Percentiles rank a stretch among this genome's conserved stretches.
Conservation (phyloP, 2,329 filamentous ascomycete genomes). For the Cladophialophora chaetospira region DNA sequence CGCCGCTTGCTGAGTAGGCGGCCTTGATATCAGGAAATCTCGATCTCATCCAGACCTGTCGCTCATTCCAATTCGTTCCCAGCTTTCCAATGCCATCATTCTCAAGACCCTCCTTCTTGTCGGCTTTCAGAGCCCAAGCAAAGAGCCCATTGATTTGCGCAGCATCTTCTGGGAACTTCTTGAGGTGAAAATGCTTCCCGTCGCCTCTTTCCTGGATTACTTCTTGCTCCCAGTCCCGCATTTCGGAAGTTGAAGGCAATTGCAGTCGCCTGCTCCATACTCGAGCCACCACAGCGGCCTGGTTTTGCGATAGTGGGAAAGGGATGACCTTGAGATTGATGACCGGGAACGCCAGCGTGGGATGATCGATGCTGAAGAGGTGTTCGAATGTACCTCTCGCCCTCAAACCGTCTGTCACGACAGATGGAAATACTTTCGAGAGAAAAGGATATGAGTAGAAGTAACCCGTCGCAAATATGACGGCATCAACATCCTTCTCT, state of each 20-base stretch:
- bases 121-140: constrained; percentile 45
- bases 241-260: constrained; percentile 64
- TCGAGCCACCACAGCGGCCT: constrained; percentile 74
- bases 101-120: constrained; percentile 41
- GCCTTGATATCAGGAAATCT: constrained; percentile 70
- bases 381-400: constrained; percentile 77
- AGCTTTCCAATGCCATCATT: constrained; percentile 61
- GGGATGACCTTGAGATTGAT: constrained; percentile 85
- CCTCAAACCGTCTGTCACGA: constrained; percentile 69
- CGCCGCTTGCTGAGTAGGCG: constrained; percentile 68
- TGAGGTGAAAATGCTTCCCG: constrained; percentile 53
- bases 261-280: constrained; percentile 72
- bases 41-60: constrained; percentile 71
- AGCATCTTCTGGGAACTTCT: constrained; percentile 53
- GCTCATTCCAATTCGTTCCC: constrained; percentile 70
- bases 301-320: constrained; percentile 76
- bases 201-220: constrained; percentile 33
- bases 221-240: constrained; percentile 54
- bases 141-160: constrained; percentile 50
- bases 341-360: constrained; percentile 75
- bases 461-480: constrained; percentile 89
- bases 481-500: constrained; percentile 69
- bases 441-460: constrained; percentile 81
- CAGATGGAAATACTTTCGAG: constrained; percentile 28
- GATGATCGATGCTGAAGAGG: constrained; percentile 72